A percentile compares a stretch with the other conserved stretches of the same genome.
These are phyloP conservation scores for Aspergillus cristatus DNA, from an alignment of 495 filamentous ascomycete species.

Conservation along the genomic window DNA sequence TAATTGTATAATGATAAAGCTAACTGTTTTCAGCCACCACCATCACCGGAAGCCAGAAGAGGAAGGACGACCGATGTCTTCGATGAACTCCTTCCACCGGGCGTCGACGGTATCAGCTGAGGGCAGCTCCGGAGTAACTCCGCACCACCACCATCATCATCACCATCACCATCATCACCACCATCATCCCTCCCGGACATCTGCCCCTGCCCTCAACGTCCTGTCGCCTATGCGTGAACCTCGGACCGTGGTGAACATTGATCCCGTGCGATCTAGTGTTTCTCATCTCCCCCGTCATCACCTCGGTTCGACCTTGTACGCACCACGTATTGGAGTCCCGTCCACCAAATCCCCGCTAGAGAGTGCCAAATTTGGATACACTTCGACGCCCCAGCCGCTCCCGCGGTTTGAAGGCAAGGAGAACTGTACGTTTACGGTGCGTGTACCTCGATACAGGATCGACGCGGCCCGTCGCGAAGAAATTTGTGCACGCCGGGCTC, in stretches of 20 bases:
- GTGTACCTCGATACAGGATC: constrained; percentile 74
- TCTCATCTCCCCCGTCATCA: constrained; percentile 66
- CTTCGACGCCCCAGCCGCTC: constrained; percentile 62
- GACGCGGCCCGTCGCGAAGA: constrained; percentile 59
- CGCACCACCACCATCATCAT: constrained; percentile 34
- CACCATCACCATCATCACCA: constrained; percentile 52
- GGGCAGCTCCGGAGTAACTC: constrained; percentile 22
- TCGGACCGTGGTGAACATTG: constrained; percentile 52
- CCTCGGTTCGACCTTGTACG: constrained; percentile 62
- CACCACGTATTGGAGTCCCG: constrained; percentile 38
- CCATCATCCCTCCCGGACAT: constrained; percentile 31
- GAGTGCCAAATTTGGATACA: constrained; percentile 55
- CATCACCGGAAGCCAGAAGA: constrained; percentile 66
- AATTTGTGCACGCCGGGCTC: constrained; percentile 62
- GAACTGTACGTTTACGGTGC: constrained; percentile 84
- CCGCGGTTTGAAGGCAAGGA: constrained; percentile 73
- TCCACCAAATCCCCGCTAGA: constrained; percentile 36
- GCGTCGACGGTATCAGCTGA: constrained; percentile 27
- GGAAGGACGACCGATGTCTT: constrained; percentile 33
- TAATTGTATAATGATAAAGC: constrained; percentile 3
- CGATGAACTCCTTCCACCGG: constrained; percentile 25
- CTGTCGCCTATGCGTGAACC: constrained; percentile 48
- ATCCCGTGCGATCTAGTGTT: constrained; percentile 59
- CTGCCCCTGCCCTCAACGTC: constrained; percentile 21
- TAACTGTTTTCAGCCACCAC: constrained; percentile 49